These are phyloP conservation scores for Pseudogymnoascus sp. DNA, from an alignment of 2,329 filamentous ascomycete species.

Conservation along the genomic window DNA sequence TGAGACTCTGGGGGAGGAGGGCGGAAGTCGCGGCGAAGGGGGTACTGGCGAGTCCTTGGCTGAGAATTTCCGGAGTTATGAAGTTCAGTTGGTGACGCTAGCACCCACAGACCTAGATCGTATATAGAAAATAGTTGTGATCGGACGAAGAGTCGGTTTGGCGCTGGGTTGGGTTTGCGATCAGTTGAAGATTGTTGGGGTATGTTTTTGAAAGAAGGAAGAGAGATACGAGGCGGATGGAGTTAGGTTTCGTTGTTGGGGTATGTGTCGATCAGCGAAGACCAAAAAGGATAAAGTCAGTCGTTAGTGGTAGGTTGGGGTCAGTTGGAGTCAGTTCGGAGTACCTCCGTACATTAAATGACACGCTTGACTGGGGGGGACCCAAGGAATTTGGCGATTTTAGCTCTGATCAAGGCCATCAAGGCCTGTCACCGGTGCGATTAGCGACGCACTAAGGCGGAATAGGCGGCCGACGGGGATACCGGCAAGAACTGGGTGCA, in stretches of 20 bases:
- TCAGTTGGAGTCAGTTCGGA: background rate
- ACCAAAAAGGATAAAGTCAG: slow-evolving; percentile 7
- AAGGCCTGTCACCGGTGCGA: background rate
- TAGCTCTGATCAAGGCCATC: background rate
- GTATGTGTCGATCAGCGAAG: slow-evolving; percentile 2
- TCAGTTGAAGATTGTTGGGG: background rate
- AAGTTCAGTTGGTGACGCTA: background rate
- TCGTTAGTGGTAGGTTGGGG: slow-evolving; percentile 1
- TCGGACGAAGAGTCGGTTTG: background rate
- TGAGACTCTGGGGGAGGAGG: background rate
- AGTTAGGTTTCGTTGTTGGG: background rate
- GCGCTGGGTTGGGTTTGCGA: background rate
- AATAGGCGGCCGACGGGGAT: background rate
- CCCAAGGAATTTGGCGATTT: slow-evolving; percentile 6
- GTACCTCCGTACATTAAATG: background rate
- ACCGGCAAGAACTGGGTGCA: background rate
- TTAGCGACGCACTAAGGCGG: background rate
- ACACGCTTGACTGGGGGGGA: background rate
- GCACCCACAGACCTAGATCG: background rate
- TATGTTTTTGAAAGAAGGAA: background rate
- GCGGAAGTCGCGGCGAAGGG: background rate
- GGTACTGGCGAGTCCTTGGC: background rate
- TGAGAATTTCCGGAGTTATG: background rate
- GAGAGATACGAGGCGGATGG: background rate
- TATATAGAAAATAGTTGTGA: background rate